Base-by-base conservation (phyloP, 148 eudicot genomes). In the Suaeda aralocaspica region DNA sequence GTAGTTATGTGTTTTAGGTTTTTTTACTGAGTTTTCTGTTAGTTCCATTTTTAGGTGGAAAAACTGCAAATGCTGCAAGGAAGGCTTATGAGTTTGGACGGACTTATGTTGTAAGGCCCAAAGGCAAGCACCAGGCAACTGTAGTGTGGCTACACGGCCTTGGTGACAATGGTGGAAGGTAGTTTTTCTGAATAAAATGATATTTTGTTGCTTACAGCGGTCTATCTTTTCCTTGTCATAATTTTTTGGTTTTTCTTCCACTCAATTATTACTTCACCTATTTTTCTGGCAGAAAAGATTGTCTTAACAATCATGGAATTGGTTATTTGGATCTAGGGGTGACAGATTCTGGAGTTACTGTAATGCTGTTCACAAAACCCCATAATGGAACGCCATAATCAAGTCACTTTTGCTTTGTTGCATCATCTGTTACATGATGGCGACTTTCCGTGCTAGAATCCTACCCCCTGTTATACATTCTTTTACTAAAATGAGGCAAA, bases 101-200 rank as follows among this genome's bases (percentile, higher is more conserved):
- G 53, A 92, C 98, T 9, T 86, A 89, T 73, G 98, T 92, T 53
- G 91, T 92, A 19, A 85, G 76, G 74, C 98, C 96, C 61, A 92
- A 92, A 83, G 98, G 98, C 67, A 92, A 80, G 80, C 98, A 92
- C 84, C 96, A 84, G 74, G 96, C 96, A 39, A 92, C 98, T 57
- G 71, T 92, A 46, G 98, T 92, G 67, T 92, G 98, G 98, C 80
- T 92, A 72, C 98, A 92, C 51, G 98, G 98, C 76, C 98, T 89
- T 44, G 98, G 98, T 52, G 98, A 92, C 79, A 92, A 84, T 80
- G 98, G 98, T 68, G 83, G 84, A 59, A 90, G 98, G 98, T 92
- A 82, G 61, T 50, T 31, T 36, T 55, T 22, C 39, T 50, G n/a
- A 15, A n/a, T 42, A 0, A 44, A 55, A 41, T 34, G 12, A 31